phyloP scores from a whole-genome alignment of 1,139 yeast genomes.

The Taiozyma sp. region DNA sequence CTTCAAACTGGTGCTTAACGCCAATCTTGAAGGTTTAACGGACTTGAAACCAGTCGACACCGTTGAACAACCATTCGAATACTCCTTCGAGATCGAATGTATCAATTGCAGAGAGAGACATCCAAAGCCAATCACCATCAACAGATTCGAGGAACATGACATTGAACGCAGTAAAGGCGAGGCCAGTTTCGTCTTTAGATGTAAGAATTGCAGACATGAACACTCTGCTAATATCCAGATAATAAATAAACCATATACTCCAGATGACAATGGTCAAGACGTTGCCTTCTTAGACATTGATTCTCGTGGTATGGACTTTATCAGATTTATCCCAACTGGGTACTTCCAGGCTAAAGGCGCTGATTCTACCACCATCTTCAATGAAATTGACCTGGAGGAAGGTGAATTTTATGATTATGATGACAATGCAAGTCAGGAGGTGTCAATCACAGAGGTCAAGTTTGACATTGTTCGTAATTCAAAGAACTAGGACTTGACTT shows the following conservation, averaged over 20 bases:
- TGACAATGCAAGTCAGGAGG: conserved; percentile 77
- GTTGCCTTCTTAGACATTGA: conserved; percentile 60
- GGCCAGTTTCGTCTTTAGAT: conserved; percentile 79
- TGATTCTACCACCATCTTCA: conserved; percentile 47
- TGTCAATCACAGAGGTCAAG: conserved; percentile 65
- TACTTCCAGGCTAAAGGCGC: conserved; percentile 57
- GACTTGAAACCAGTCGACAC: conserved; percentile 63
- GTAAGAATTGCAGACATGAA: conserved; percentile 59
- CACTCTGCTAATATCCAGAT: conserved; percentile 33
- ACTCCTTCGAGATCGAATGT: conserved; percentile 69
- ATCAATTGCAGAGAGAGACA: conserved; percentile 78
- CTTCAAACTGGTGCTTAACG: conserved; percentile 47
- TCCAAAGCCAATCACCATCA: conserved; percentile 68
- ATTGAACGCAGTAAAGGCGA: conserved; percentile 74
- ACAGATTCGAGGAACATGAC: conserved; percentile 49
- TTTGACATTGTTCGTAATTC: conserved; percentile 45
- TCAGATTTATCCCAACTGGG: conserved; percentile 64
- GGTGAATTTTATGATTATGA: conserved; percentile 96
- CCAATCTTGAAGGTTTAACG: conserved; percentile 60
- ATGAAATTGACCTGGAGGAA: conserved; percentile 69
- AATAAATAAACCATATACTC: conserved; percentile 25
- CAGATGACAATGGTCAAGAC: conserved; percentile 32
- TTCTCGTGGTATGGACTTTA: conserved; percentile 78
- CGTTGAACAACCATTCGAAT: conserved; percentile 61
- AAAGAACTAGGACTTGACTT: neutral